Evolutionary conservation across 108 stramenopile species (phyloP), one percentile per base, ranked within the genome.

Genomic region (Pelagomonas calceolata): DNA sequence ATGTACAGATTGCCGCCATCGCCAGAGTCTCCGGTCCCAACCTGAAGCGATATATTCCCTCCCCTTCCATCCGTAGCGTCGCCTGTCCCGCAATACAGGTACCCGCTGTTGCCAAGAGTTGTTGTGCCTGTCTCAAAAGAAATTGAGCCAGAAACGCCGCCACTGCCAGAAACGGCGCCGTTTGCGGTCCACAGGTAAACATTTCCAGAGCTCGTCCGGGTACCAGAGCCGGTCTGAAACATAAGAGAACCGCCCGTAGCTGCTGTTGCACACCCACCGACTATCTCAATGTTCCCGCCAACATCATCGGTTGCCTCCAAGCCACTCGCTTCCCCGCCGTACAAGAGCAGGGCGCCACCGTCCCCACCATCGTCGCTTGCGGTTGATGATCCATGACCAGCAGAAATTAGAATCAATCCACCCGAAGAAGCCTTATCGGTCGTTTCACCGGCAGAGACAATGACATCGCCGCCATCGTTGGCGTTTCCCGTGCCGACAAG

Each of bases 341-440:
- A 76, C 0, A 80, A 16, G 21, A 68, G 44, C 33, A 80, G 44
- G 7, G 76, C 65, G 16, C 79, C 79, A 33, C 79, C 79, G 39
- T 80, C 65, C 0, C 79, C 79, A 32, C 79, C 79, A 64, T 76
- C 63, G 17, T 21, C 45, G 32, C 29, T n/a, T 15, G 37, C 64
- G 0, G 64, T 36, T 0, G 81, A 78, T 10, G 67, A 70, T 12
- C 82, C 85, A 32, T 82, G 80, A 63, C 88, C 88, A 29, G 77
- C 85, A 33, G 65, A 43, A 26, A 87, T 45, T 15, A 70, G 65
- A 30, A 86, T 74, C 34, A 65, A 66, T 26, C 82, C 82, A 9
- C 82, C 82, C 31, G 65, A 26, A 1, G 45, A 14, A 10, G 34
- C 36, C 18, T 68, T 26, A 14, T 43, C 46, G 21, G 75, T 39